Evolutionary conservation across 805 yeast species (phyloP), one percentile per base, ranked within the genome.

Genomic region (Metschnikowia matae): DNA sequence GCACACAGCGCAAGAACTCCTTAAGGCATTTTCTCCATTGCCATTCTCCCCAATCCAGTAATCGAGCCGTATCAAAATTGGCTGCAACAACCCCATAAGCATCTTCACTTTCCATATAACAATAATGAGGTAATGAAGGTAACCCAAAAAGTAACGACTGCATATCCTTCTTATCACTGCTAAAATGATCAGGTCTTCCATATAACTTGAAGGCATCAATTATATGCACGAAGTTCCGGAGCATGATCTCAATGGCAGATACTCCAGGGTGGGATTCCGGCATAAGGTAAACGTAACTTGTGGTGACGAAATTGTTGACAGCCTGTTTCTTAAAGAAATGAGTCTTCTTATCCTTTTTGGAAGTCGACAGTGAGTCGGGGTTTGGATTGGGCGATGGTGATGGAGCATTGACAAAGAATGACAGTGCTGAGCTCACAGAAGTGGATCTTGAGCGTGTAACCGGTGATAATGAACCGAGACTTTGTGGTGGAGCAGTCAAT

Each of bases 201-300:
- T 87, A 87, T 43, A 87, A 64, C 60, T 77, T 79, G 67, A 85
- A 87, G 3, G 85, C 74, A 62, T 87, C 88, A 71, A 84, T 78
- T 17, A 85, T 72, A 43, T 89, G 92, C 32, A 87, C 74, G 53
- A 84, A 70, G 59, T 82, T 75, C 52, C 95, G 70, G 40, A 87
- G 79, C 81, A 85, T 82, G 14, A 87, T 87, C 62, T 87, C 94
- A 44, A 81, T 77, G 15, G 84, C 83, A 42, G 79, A 75, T 29
- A 87, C 92, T 38, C 88, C 87, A 3, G 84, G 83, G 65, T 87
- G 95, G 23, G 79, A 62, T 48, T 79, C 82, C 3, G 95, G 94
- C 74, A 87, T 81, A 60, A 89, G 66, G 64, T 88, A 89, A 46
- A 89, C 57, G 53, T 66, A 69, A 49, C 66, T 62, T 20, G 77